Conservation (phyloP, 257 asterid species). For the Verbena officinalis region DNA sequence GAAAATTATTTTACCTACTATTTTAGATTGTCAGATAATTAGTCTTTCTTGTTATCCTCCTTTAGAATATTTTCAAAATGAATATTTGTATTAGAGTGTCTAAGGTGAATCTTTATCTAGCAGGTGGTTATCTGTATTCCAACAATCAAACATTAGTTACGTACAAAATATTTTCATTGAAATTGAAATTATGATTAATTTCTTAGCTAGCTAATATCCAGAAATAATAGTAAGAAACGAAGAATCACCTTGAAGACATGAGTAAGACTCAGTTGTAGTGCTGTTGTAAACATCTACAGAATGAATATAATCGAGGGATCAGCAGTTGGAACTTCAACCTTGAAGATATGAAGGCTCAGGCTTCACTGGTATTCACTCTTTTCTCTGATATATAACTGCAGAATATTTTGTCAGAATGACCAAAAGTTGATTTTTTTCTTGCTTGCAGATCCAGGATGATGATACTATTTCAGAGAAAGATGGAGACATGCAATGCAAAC, state of each 20-base stretch:
- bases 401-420: neutral
- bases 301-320: conserved; percentile 70
- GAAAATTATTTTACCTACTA: neutral
- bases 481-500: conserved; percentile 42
- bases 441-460: conserved; percentile 57
- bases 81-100: neutral
- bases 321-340: conserved; percentile 75
- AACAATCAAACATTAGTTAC: neutral
- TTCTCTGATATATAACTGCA: conserved; percentile 7
- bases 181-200: neutral
- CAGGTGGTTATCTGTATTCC: neutral
- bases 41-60: neutral
- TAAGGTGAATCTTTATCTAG: neutral
- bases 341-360: conserved; percentile 72
- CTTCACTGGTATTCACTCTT: conserved; percentile 51
- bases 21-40: neutral
- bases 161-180: conserved; percentile 2
- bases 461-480: conserved; percentile 49
- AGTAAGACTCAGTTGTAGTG: neutral
- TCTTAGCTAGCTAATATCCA: neutral
- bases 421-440: conserved; percentile 6
- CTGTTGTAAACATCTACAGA: conserved; percentile 43
- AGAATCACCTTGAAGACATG: neutral
- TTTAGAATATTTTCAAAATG: neutral
- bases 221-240: neutral